A percentile compares a stretch with the other conserved stretches of the same genome.
Conservation (phyloP, 257 asterid genomes). For the Datura wrightii region DNA sequence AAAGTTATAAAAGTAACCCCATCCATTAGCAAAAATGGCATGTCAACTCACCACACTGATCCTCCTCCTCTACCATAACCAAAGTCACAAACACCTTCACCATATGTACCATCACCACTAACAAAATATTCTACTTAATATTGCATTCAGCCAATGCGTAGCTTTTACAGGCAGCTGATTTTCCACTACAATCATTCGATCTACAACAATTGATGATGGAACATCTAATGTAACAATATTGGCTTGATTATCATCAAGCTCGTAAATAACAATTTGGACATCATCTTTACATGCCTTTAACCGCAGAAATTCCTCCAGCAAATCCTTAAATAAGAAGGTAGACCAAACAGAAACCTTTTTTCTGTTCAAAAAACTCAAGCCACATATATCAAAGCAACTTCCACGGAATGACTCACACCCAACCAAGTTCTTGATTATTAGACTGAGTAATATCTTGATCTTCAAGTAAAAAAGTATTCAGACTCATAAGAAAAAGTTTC, state of each 20-base stretch:
- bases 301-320: slow-evolving; percentile 33
- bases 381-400: slow-evolving; percentile 19
- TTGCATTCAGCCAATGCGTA: slow-evolving; percentile 46
- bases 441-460: slow-evolving; percentile 9
- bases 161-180: slow-evolving; percentile 61
- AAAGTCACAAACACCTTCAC: no score
- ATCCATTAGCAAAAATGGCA: no score
- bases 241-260: slow-evolving; percentile 59
- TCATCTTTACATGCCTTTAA: slow-evolving; percentile 46
- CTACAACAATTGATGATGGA: slow-evolving; percentile 47
- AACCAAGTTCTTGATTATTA: slow-evolving; percentile 14
- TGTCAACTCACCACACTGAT: no score
- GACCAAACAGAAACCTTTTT: not conserved
- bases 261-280: slow-evolving; percentile 60
- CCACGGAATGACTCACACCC: not conserved
- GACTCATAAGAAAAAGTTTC: not conserved
- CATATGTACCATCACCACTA: no score
- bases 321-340: not conserved
- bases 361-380: not conserved
- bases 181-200: slow-evolving; percentile 57
- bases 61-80: no score
- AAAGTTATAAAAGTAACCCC: no score
- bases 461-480: not conserved
- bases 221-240: slow-evolving; percentile 57
- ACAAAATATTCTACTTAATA: no score